These are phyloP conservation scores for Penicillium daleae DNA, from an alignment of 495 filamentous ascomycete species.

Conservation along the genomic window DNA sequence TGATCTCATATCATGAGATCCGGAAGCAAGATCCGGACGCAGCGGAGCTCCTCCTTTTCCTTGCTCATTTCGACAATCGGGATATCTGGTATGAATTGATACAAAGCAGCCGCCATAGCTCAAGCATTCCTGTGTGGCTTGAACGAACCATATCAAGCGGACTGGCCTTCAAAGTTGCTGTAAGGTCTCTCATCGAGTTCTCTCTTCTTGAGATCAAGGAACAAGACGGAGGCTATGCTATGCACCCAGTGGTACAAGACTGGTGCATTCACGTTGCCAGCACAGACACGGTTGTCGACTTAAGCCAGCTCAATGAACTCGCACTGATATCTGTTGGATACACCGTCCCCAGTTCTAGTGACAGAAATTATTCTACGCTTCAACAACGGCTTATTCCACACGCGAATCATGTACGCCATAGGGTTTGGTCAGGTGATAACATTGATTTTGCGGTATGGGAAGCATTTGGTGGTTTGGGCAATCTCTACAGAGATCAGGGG, in stretches of 20 bases:
- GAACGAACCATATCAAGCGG: conserved; percentile 26
- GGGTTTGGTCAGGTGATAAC: not conserved
- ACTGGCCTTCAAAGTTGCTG: conserved; percentile 33
- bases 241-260: conserved; percentile 42
- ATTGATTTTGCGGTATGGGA: conserved; percentile 22
- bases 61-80: conserved; percentile 53
- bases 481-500: conserved; percentile 31
- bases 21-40: conserved; percentile 35
- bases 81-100: conserved; percentile 56
- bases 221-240: conserved; percentile 35
- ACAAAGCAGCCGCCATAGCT: conserved; percentile 15
- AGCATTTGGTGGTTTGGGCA: conserved; percentile 25
- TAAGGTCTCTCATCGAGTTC: conserved; percentile 37
- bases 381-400: conserved; percentile 45
- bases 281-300: conserved; percentile 13
- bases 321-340: conserved; percentile 33
- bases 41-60: conserved; percentile 46
- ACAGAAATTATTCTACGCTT: conserved; percentile 29
- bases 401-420: conserved; percentile 28
- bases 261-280: conserved; percentile 33
- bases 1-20: conserved; percentile 47
- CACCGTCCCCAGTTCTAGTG: conserved; percentile 24
- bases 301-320: conserved; percentile 23
- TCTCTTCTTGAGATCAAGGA: conserved; percentile 35
- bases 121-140: conserved; percentile 34